Conservation (phyloP, 1,284 basidiomycete genomes). For the Ganoderma sinense region DNA sequence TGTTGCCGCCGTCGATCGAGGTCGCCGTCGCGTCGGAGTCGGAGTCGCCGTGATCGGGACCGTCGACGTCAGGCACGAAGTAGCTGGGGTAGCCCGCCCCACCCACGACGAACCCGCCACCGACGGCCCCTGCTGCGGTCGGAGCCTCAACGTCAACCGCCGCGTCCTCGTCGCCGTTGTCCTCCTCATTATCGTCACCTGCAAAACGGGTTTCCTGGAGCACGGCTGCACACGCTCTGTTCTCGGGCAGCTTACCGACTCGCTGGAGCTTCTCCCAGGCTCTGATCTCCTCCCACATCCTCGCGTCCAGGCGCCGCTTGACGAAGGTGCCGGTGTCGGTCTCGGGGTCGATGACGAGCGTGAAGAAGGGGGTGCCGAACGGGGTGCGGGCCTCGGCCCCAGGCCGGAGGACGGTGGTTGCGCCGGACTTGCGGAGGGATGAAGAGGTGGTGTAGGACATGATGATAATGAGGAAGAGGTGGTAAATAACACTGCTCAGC, state of each 20-base stretch:
- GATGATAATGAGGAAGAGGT: neutral
- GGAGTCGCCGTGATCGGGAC: neutral
- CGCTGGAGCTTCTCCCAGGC: conserved; percentile 5
- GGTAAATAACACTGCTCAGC: neutral
- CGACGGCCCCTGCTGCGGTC: neutral
- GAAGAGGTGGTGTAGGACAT: neutral
- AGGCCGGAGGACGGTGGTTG: neutral
- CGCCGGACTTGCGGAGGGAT: neutral
- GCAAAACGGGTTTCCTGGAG: no score
- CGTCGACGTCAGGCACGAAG: neutral
- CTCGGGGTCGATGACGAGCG: neutral
- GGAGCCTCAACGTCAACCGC: neutral
- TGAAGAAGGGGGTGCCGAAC: neutral
- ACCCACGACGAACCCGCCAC: no score
- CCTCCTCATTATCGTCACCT: no score
- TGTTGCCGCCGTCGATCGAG: neutral
- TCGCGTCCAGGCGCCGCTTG: neutral
- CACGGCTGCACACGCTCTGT: neutral
- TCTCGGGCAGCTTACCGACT: neutral
- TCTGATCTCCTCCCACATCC: neutral
- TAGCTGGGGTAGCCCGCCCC: no score
- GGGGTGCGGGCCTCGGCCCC: neutral
- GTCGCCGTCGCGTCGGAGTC: neutral
- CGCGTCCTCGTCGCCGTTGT: conserved; percentile 17
- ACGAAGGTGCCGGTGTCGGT: neutral